Percentiles rank a stretch among this genome's conserved stretches.
These are phyloP conservation scores for Ophiostoma himal-ulmi DNA, from an alignment of 2,329 filamentous ascomycete genomes.

Conservation along the genomic window DNA sequence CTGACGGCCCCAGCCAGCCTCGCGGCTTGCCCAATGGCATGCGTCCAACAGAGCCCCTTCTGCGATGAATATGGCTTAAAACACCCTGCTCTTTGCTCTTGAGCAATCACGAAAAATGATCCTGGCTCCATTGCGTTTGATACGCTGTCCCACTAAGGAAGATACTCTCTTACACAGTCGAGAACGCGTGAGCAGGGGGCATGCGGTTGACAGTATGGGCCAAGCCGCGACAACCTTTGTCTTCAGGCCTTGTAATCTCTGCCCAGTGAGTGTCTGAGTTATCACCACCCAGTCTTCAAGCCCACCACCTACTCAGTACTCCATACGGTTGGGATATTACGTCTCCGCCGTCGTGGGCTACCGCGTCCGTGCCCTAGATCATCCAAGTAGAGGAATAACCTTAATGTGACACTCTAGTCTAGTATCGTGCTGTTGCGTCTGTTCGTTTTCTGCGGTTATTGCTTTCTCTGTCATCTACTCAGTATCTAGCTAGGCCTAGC, in stretches of 20 bases:
- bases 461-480: neutral
- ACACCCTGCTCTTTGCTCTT: slow-evolving; percentile 21
- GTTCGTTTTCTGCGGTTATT: neutral
- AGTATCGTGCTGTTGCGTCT: neutral
- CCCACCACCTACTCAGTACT: neutral
- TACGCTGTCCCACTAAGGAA: slow-evolving; percentile 25
- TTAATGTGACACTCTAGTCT: slow-evolving; percentile 3
- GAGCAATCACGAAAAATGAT: slow-evolving; percentile 28
- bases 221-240: neutral
- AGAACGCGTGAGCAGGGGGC: neutral
- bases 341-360: neutral
- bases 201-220: slow-evolving; percentile 6
- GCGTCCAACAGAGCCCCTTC: slow-evolving; percentile 18
- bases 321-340: neutral
- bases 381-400: slow-evolving; percentile 8
- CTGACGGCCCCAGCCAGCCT: slow-evolving; percentile 33
- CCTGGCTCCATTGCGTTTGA: slow-evolving; percentile 30
- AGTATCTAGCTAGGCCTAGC: neutral
- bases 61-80: slow-evolving; percentile 29
- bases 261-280: neutral
- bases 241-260: neutral
- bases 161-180: slow-evolving; percentile 3
- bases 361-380: neutral
- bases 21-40: slow-evolving; percentile 33
- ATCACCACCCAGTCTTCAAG: neutral